Percentiles rank a stretch among this genome's conserved stretches.
phyloP scores from a whole-genome alignment of 352 stramenopile species.

The Phytophthora vignae region DNA sequence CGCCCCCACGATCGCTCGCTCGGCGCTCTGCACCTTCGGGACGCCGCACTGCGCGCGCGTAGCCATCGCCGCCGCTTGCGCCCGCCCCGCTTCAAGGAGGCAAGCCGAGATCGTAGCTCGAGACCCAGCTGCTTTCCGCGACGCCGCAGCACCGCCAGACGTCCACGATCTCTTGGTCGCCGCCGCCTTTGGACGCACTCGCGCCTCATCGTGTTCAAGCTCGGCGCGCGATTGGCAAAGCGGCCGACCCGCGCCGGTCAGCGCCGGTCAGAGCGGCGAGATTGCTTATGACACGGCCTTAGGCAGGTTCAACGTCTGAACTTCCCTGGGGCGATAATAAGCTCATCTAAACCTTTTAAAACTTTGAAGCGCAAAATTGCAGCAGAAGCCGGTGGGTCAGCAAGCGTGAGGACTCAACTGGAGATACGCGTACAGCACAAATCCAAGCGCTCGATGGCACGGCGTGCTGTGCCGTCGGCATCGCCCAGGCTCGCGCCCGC shows the following conservation, averaged over 20 bases:
- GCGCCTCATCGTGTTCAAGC: conserved; percentile 26
- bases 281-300: conserved; percentile 30
- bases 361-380: background rate
- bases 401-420: background rate
- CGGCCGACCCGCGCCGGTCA: background rate
- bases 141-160: conserved; percentile 30
- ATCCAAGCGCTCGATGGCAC: background rate
- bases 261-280: conserved; percentile 11
- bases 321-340: background rate
- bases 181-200: conserved; percentile 1
- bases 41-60: conserved; percentile 11
- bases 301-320: conserved; percentile 25
- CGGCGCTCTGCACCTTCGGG: conserved; percentile 5
- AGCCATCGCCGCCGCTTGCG: conserved; percentile 17
- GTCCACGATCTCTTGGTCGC: conserved; percentile 22
- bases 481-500: background rate
- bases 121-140: conserved; percentile 38
- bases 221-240: conserved; percentile 23
- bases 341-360: background rate
- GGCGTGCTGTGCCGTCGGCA: background rate
- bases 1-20: conserved; percentile 21
- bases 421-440: background rate
- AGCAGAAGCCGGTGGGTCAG: background rate
- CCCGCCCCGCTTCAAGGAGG: conserved; percentile 28
- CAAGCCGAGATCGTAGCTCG: background rate